Evolutionary conservation across 352 stramenopile species (phyloP).

Genomic region (Pythium vanterpoolii): DNA sequence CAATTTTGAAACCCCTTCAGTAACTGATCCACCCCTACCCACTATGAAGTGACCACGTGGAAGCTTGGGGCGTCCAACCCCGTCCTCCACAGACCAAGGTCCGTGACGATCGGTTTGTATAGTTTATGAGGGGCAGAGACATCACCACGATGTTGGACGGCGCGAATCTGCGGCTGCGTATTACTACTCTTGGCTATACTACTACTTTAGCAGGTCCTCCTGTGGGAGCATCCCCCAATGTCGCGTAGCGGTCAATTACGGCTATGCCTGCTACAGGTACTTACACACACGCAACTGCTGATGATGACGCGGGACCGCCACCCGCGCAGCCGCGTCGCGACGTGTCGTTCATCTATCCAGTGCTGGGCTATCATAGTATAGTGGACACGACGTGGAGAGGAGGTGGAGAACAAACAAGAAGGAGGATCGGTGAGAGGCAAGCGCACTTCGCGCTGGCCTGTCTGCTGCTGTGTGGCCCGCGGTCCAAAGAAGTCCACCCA

Average conservation of each 20-base stretch:
- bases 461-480: not conserved
- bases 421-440: not conserved
- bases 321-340: not conserved
- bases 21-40: constrained; percentile 12
- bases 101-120: constrained; percentile 1
- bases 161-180: too few species aligned
- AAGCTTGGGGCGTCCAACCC: constrained; percentile 15
- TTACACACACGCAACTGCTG: not conserved
- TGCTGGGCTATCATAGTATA: too few species aligned
- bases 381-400: not conserved
- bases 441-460: not conserved
- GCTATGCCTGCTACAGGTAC: too few species aligned
- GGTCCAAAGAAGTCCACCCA: constrained; percentile 8
- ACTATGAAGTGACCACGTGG: constrained; percentile 13
- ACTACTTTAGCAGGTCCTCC: too few species aligned
- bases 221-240: too few species aligned
- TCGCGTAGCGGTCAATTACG: too few species aligned
- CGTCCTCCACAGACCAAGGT: constrained; percentile 15
- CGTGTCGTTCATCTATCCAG: too few species aligned
- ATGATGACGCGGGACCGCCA: not conserved
- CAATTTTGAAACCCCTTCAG: not conserved
- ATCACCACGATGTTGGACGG: constrained; percentile 7
- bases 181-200: too few species aligned
- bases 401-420: not conserved
- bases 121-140: not conserved